Evolutionary conservation across 768 basidiomycete genomes (phyloP), one percentile per base, ranked within the genome.

Genomic region (Lactifluus echinatus): DNA sequence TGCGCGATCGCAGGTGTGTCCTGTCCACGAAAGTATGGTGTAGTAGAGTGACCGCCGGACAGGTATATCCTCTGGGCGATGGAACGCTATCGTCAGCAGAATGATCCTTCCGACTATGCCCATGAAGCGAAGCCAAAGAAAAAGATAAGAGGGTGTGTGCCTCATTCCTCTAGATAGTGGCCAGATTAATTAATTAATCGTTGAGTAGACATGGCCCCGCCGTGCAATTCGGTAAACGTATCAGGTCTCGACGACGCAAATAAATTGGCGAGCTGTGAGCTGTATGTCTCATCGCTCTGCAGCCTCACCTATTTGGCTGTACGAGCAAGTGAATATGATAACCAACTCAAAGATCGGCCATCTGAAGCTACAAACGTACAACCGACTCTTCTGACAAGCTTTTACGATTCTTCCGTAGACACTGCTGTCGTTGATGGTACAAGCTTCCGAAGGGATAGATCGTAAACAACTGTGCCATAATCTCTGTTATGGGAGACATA

Each of bases 51-150:
- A 45, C 29, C 17, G 12, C 15, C 17, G 37, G 21, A 26, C 56
- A 92, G 90, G 66, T 93, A 93, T 65, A 81, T 91, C 55, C 72
- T 91, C 8, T 91, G 89, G 90, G 83, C 83, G 63, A 83, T 89
- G 83, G 82, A 88, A 66, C 91, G 89, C 66, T 93, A 77, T 68
- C 77, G 87, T 24, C 73, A 73, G 51, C 82, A 80, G 1, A 64
- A 73, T 26, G 72, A 81, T 1, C 74, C 87, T 2, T 66, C 74
- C 19, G 75, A 77, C 8, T 87, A 89, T 67, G 83, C 84, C 6
- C 80, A 87, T 63, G 80, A 82, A 51, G 68, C 77, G 11, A 78
- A 68, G 63, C 79, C 85, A n/a, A 86, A 81, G 70, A 92, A 89
- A 74, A 87, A 79, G 61, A 76, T 85, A 66, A 77, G 90, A 74